Evolutionary conservation across 1,139 yeast species (phyloP).

Genomic region (Maudiozyma humilis): DNA sequence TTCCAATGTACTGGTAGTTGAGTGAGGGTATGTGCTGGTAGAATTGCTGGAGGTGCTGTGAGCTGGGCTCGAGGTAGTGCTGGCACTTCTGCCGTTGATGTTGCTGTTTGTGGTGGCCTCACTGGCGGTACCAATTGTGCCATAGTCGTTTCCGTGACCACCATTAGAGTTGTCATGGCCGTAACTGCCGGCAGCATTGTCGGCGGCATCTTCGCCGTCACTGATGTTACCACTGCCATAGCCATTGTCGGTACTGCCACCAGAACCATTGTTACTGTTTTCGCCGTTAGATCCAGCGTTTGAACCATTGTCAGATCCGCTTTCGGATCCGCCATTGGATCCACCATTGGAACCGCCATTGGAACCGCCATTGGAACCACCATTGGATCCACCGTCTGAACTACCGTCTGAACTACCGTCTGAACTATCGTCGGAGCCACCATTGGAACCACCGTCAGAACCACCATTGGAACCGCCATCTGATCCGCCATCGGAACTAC

Average conservation of each 20-base stretch:
- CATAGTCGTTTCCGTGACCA: too few relatives aligned
- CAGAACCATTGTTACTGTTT: not conserved
- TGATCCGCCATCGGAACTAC: not conserved
- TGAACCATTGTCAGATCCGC: not conserved
- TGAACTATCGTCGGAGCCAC: not conserved
- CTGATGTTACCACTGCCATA: not conserved
- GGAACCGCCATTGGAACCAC: not conserved
- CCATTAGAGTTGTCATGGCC: too few relatives aligned
- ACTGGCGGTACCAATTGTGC: too few relatives aligned
- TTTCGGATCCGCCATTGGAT: not conserved
- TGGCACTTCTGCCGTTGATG: not conserved
- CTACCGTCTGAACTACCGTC: not conserved
- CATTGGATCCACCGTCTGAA: not conserved
- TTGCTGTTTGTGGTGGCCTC: not conserved
- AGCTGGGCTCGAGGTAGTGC: not conserved
- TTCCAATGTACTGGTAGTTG: not conserved
- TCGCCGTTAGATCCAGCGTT: not conserved
- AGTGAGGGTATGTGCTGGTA: too few relatives aligned
- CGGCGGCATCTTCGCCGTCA: not conserved
- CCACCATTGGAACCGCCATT: not conserved
- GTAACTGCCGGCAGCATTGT: not conserved
- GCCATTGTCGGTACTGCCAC: not conserved
- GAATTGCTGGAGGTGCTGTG: too few relatives aligned
- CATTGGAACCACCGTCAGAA: not conserved
- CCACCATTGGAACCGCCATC: not conserved